Evolutionary conservation across 108 stramenopile species (phyloP).

Genomic region (Skeletonema costatum): DNA sequence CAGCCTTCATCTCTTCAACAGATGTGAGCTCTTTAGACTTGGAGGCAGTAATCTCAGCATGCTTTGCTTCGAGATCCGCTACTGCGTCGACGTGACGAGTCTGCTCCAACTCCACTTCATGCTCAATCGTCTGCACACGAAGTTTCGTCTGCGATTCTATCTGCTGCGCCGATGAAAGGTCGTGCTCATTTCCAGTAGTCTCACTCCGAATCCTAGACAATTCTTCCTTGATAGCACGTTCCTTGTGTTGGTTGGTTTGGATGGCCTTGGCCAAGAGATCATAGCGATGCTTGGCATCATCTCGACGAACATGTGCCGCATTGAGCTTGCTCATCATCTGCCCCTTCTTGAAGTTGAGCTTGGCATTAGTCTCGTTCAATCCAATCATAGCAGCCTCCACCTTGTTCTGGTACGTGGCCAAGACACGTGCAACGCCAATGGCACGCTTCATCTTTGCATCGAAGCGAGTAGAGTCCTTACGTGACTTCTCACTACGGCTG

Average conservation of each 20-base stretch:
- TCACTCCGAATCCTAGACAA: conserved; percentile 43
- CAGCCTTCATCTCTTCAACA: conserved; percentile 35
- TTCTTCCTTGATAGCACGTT: conserved; percentile 40
- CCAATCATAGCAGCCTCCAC: conserved; percentile 50
- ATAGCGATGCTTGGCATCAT: conserved; percentile 46
- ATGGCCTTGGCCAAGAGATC: conserved; percentile 48
- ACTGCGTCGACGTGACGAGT: conserved; percentile 40
- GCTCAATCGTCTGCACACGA: conserved; percentile 52
- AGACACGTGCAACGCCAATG: conserved; percentile 46
- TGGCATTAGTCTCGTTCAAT: conserved; percentile 42
- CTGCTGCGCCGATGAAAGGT: conserved; percentile 51
- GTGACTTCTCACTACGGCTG: conserved; percentile 38
- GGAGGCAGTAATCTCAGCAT: conserved; percentile 26
- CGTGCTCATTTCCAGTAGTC: conserved; percentile 25
- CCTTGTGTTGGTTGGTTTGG: conserved; percentile 37
- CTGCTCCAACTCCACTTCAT: conserved; percentile 52
- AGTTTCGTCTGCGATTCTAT: conserved; percentile 56
- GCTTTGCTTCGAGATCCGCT: conserved; percentile 13
- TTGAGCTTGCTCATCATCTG: conserved; percentile 38
- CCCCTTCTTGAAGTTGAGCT: conserved; percentile 39
- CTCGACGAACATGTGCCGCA: conserved; percentile 22
- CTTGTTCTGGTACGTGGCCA: conserved; percentile 45
- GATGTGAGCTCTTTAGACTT: conserved; percentile 37
- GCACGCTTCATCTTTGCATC: conserved; percentile 61
- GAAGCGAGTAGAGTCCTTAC: conserved; percentile 57